These are phyloP conservation scores for Aureobasidium melanogenum DNA, from an alignment of 2,329 filamentous ascomycete genomes.

Conservation along the genomic window DNA sequence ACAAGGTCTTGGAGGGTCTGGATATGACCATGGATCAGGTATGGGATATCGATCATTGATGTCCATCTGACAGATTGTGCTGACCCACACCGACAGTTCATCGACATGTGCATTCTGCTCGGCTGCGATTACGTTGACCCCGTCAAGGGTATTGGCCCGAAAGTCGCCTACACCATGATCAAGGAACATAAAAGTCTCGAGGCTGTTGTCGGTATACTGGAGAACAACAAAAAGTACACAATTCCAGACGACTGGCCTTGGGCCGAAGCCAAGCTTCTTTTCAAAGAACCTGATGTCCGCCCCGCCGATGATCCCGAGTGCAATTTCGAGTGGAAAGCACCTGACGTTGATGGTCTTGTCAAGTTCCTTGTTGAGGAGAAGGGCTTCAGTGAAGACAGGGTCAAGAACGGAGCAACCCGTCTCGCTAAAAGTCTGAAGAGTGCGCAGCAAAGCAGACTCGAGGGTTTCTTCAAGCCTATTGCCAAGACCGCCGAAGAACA, in stretches of 20 bases:
- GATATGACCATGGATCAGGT: constrained; percentile 83
- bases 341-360: constrained; percentile 81
- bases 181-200: constrained; percentile 85
- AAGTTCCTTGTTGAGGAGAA: constrained; percentile 89
- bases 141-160: constrained; percentile 86
- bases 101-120: constrained; percentile 93
- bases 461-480: constrained; percentile 93
- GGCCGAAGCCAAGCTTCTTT: constrained; percentile 80
- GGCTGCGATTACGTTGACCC: constrained; percentile 98
- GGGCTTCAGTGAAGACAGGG: constrained; percentile 92
- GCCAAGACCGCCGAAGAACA: constrained; percentile 84
- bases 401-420: constrained; percentile 66
- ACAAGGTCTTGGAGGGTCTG: constrained; percentile 77
- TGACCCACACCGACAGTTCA: constrained; percentile 54
- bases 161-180: constrained; percentile 86
- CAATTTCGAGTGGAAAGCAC: constrained; percentile 96
- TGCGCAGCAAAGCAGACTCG: constrained; percentile 80
- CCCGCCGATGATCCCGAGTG: constrained; percentile 74
- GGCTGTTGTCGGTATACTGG: constrained; percentile 71
- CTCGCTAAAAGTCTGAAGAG: constrained; percentile 86
- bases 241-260: constrained; percentile 97
- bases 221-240: constrained; percentile 69
- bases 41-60: constrained; percentile 17
- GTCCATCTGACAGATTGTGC: not conserved
- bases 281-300: constrained; percentile 84